Percentiles rank a stretch among this genome's conserved stretches.
Conservation (phyloP, 1,139 yeast genomes). For the Hyphopichia burtonii region DNA sequence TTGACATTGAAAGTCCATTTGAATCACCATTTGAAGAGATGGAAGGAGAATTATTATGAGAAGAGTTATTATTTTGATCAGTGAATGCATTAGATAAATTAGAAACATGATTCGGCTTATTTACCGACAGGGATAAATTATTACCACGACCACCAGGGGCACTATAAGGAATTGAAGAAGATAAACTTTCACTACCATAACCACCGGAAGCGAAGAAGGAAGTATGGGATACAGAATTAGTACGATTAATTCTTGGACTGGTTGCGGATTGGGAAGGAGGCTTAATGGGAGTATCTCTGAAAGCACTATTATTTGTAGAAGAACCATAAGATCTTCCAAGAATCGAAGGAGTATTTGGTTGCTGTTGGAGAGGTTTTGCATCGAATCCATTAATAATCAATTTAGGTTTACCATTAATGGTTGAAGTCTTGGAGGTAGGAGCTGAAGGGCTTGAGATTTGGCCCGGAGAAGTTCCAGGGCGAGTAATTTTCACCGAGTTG, state of each 20-base stretch:
- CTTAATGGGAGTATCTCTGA: conserved; percentile 22
- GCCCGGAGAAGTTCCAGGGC: neutral
- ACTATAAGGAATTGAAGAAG: conserved; percentile 67
- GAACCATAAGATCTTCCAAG: conserved; percentile 16
- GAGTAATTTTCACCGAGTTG: neutral
- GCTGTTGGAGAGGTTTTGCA: conserved; percentile 9
- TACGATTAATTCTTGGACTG: conserved; percentile 43
- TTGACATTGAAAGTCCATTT: neutral
- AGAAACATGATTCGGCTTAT: conserved; percentile 8
- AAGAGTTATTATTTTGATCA: conserved; percentile 3
- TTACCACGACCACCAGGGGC: conserved; percentile 60
- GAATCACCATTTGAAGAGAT: neutral
- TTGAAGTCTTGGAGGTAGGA: neutral
- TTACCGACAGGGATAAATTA: conserved; percentile 1
- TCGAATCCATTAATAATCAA: conserved; percentile 18
- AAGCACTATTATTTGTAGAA: conserved; percentile 4
- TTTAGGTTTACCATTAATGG: conserved; percentile 8
- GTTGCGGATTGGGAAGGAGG: conserved; percentile 23
- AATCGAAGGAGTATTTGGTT: conserved; percentile 8
- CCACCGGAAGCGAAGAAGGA: conserved; percentile 35
- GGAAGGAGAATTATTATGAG: neutral
- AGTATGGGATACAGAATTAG: conserved; percentile 46
- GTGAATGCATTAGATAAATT: conserved; percentile 6
- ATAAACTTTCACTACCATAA: conserved; percentile 47
- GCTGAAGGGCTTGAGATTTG: neutral